Evolutionary conservation across 495 filamentous ascomycete species (phyloP).

Genomic region (Evansstolkia leycettana): DNA sequence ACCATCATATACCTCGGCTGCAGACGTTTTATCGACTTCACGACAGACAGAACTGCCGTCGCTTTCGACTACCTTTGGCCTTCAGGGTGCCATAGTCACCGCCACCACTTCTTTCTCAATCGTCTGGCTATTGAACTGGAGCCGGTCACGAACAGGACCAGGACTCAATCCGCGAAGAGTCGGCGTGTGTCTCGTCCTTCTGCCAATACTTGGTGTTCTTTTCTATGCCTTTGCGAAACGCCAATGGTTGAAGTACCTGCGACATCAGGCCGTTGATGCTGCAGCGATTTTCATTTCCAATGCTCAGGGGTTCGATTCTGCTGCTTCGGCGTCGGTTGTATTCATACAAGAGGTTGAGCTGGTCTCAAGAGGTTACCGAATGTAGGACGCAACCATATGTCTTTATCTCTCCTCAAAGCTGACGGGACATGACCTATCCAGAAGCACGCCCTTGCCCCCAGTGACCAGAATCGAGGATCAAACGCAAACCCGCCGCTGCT

Average conservation of each 20-base stretch:
- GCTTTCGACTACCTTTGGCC: constrained; percentile 29
- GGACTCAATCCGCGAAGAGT: constrained; percentile 34
- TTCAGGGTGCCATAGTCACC: constrained; percentile 40
- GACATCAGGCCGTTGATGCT: constrained; percentile 62
- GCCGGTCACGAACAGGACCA: constrained; percentile 21
- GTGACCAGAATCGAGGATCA: constrained; percentile 71
- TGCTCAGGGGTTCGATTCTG: constrained; percentile 74
- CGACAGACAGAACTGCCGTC: constrained; percentile 24
- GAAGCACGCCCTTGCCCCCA: constrained; percentile 76
- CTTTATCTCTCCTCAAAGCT: constrained; percentile 1
- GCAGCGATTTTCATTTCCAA: constrained; percentile 61
- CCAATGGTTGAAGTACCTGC: constrained; percentile 74
- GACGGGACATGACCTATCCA: constrained; percentile 32
- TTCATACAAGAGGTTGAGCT: constrained; percentile 95
- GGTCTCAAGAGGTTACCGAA: constrained; percentile 83
- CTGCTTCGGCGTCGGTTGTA: constrained; percentile 64
- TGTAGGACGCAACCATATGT: constrained; percentile 46
- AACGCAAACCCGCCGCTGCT: constrained; percentile 65
- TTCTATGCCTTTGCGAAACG: constrained; percentile 64
- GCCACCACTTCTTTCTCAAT: constrained; percentile 50
- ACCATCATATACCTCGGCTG: constrained; percentile 32
- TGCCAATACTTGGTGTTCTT: constrained; percentile 41
- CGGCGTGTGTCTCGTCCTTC: constrained; percentile 42
- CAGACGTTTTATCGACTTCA: constrained; percentile 24
- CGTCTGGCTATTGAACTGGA: constrained; percentile 65